phyloP scores from a whole-genome alignment of 2,329 filamentous ascomycete genomes.

The Sarocladium oryzae region DNA sequence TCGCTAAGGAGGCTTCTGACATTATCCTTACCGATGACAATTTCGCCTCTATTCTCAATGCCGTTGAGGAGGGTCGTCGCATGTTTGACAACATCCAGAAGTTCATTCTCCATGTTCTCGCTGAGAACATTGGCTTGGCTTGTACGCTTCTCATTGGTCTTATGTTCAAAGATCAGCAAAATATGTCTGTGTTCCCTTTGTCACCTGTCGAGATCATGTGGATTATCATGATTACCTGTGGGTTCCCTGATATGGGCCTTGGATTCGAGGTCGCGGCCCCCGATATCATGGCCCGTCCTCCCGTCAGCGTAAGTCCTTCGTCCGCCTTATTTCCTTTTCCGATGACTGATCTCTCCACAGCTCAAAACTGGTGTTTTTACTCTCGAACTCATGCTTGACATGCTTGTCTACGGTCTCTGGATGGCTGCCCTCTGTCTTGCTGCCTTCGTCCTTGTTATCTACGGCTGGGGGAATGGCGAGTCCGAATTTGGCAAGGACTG shows the following conservation, averaged over 20 bases:
- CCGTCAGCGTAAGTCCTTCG: slow-evolving; percentile 41
- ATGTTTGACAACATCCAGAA: slow-evolving; percentile 75
- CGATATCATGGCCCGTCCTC: slow-evolving; percentile 62
- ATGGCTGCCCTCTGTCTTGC: slow-evolving; percentile 58
- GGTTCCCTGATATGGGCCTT: slow-evolving; percentile 69
- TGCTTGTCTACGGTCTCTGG: slow-evolving; percentile 62
- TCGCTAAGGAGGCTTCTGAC: slow-evolving; percentile 58
- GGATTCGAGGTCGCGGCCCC: slow-evolving; percentile 65
- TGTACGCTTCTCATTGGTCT: slow-evolving; percentile 64
- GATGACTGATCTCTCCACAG: slow-evolving; percentile 1
- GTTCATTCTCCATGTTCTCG: slow-evolving; percentile 63
- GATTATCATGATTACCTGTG: slow-evolving; percentile 76
- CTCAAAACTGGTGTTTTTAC: slow-evolving; percentile 59
- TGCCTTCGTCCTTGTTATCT: slow-evolving; percentile 59
- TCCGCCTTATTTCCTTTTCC: background rate
- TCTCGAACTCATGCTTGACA: slow-evolving; percentile 58
- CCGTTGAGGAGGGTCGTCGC: slow-evolving; percentile 63
- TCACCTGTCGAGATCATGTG: slow-evolving; percentile 72
- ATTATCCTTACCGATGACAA: slow-evolving; percentile 68
- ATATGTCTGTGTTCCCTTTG: slow-evolving; percentile 66
- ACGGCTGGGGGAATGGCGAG: slow-evolving; percentile 53
- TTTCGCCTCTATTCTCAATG: slow-evolving; percentile 65
- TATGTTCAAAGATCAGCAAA: slow-evolving; percentile 59
- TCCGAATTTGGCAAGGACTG: slow-evolving; percentile 53
- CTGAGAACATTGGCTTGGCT: slow-evolving; percentile 67